Evolutionary conservation across 2,329 filamentous ascomycete species (phyloP), one percentile per base, ranked within the genome.

Genomic region (Trichoderma lentiforme): DNA sequence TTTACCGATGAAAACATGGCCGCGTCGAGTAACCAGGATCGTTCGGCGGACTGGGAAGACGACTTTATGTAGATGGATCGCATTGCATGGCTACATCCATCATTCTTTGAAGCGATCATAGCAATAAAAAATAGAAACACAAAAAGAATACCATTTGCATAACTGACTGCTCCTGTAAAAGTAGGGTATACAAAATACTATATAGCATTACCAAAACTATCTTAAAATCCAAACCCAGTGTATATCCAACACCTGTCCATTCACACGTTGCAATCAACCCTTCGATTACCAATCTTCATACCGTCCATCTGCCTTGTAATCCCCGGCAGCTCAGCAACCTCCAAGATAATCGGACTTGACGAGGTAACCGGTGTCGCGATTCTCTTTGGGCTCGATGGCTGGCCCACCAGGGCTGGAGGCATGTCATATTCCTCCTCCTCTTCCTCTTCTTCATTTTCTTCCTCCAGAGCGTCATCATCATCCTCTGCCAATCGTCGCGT

Each of bases 1-100:
- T 94, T 97, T 81, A 90, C 88, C 5, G 94, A 97, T 69, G 93
- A 97, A 72, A 92, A 92, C 77, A 87, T 97, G 84, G 90, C 90
- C 57, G 83, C 82, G 26, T 90, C 90, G 70, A 97, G 91, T 83
- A 99, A 99, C 82, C 93, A 98, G 82, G 90, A 97, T 78, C 89
- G 94, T 15, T 86, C 88, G 74, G 88, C 90, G 73, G 86, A 93
- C 80, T 95, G 93, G 84, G 88, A 93, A 78, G 95, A 98, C 72
- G 95, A 99, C 79, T 99, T 99, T 79, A 97, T 97, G 94, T 95
- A 87, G 74, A 58, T 43, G 39, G 15, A 51, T 62, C 7, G 24
- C 15, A 18, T 36, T 51, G 15, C 32, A 60, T 60, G 21, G 36
- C 34, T 7, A 68, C 30, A 61, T 26, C 21, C n/a, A 26, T 5